A percentile compares a stretch with the other conserved stretches of the same genome.
These are phyloP conservation scores for Exserohilum turcica DNA, from an alignment of 2,329 filamentous ascomycete genomes.

Conservation along the genomic window DNA sequence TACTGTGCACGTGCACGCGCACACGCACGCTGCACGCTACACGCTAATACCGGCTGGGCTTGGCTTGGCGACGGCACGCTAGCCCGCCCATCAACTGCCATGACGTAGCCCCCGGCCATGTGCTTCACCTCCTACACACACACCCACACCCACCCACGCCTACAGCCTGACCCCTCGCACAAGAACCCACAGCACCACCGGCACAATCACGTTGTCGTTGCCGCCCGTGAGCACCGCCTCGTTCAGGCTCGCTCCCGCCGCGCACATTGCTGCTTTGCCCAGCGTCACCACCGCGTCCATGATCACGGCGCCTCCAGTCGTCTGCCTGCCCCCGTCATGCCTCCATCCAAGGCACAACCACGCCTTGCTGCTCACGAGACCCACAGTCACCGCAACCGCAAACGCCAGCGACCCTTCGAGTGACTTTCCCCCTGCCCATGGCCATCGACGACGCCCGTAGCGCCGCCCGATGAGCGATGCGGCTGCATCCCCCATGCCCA, in stretches of 20 bases:
- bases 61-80: not conserved
- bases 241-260: conserved; percentile 79
- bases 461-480: conserved; percentile 87
- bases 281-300: conserved; percentile 38
- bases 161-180: conserved; percentile 72
- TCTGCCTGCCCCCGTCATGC: conserved; percentile 19
- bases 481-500: conserved; percentile 92
- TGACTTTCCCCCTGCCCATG: conserved; percentile 96
- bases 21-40: not conserved
- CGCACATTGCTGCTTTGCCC: conserved; percentile 71
- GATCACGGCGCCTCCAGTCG: conserved; percentile 51
- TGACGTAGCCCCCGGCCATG: not conserved
- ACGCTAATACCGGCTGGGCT: no score
- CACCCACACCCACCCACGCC: conserved; percentile 2
- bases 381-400: conserved; percentile 74
- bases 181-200: conserved; percentile 88
- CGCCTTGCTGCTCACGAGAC: conserved; percentile 69
- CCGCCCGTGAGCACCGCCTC: conserved; percentile 95
- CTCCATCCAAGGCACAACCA: conserved; percentile 81
- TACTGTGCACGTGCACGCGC: not conserved
- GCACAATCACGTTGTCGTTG: conserved; percentile 98
- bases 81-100: not conserved
- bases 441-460: conserved; percentile 87
- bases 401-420: conserved; percentile 87
- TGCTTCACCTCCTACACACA: conserved; percentile 17